Conservation (phyloP, 177 flowering plant genomes). For the Vitis hybrid region DNA sequence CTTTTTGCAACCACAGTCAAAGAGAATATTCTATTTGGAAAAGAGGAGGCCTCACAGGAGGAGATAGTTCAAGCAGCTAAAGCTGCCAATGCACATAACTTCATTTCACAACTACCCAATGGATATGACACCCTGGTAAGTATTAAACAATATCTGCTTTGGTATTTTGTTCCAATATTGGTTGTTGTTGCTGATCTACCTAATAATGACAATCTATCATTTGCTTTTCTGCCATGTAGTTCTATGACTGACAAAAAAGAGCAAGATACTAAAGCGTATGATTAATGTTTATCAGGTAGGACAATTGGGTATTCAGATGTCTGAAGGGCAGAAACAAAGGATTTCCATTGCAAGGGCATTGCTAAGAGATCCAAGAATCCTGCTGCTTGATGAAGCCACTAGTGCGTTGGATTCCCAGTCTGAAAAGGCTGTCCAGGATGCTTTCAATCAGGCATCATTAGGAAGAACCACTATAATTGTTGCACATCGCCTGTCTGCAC, state of each 20-base stretch:
- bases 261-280: neutral
- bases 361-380: conserved; percentile 39
- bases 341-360: conserved; percentile 50
- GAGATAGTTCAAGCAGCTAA: conserved; percentile 18
- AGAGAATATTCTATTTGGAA: conserved; percentile 21
- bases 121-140: conserved; percentile 18
- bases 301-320: conserved; percentile 41
- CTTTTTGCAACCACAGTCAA: conserved; percentile 13
- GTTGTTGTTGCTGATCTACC: neutral
- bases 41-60: conserved; percentile 12
- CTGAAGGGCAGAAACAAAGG: conserved; percentile 53
- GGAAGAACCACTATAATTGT: conserved; percentile 43
- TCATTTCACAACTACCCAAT: conserved; percentile 15
- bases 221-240: neutral
- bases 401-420: conserved; percentile 49
- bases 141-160: neutral
- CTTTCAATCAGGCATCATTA: conserved; percentile 34
- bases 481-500: conserved; percentile 48
- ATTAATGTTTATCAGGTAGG: conserved; percentile 34
- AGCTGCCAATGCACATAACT: conserved; percentile 20
- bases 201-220: too few species aligned
- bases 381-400: conserved; percentile 51
- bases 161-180: neutral
- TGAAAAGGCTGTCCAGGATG: conserved; percentile 40
- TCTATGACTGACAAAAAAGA: neutral